A percentile compares a stretch with the other conserved stretches of the same genome.
Evolutionary conservation across 768 basidiomycete species (phyloP).

Genomic region (Boletellus sp.): DNA sequence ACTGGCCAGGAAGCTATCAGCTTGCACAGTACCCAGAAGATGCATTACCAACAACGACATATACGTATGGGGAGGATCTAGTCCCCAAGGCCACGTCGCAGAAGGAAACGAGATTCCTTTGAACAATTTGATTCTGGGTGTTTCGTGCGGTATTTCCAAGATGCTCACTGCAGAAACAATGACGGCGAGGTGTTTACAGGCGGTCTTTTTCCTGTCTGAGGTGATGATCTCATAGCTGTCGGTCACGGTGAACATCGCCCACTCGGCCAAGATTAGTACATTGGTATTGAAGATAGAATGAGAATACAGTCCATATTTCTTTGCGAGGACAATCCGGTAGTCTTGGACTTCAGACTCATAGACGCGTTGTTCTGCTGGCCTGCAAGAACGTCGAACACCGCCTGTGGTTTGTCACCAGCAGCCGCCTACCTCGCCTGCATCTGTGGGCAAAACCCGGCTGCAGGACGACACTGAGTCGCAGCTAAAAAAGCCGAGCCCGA

Average conservation of each 20-base stretch:
- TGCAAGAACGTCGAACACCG: constrained; percentile 9
- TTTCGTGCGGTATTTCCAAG: constrained; percentile 41
- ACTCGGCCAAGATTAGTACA: constrained; percentile 43
- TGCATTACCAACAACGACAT: constrained; percentile 56
- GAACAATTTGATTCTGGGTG: constrained; percentile 39
- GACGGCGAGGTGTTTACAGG: too few relatives aligned
- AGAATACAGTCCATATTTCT: constrained; percentile 41
- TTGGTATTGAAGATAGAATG: constrained; percentile 42
- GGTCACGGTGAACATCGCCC: constrained; percentile 37
- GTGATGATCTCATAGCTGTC: constrained; percentile 37
- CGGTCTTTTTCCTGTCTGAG: constrained; percentile 27
- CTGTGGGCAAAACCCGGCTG: too few relatives aligned
- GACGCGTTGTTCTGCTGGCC: constrained; percentile 20
- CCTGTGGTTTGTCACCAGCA: constrained; percentile 32
- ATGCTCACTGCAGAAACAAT: constrained; percentile 49
- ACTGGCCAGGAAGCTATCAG: not conserved
- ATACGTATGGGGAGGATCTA: constrained; percentile 40
- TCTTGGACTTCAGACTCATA: constrained; percentile 34
- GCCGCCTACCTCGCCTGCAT: constrained; percentile 43
- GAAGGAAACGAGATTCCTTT: constrained; percentile 52
- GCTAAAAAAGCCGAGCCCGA: constrained; percentile 32
- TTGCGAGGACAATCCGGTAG: constrained; percentile 41
- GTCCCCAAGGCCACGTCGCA: constrained; percentile 42
- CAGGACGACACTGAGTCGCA: too few relatives aligned
- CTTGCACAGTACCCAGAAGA: constrained; percentile 50